phyloP scores from a whole-genome alignment of 306 rosid species.

The Sicyos baderoa region DNA sequence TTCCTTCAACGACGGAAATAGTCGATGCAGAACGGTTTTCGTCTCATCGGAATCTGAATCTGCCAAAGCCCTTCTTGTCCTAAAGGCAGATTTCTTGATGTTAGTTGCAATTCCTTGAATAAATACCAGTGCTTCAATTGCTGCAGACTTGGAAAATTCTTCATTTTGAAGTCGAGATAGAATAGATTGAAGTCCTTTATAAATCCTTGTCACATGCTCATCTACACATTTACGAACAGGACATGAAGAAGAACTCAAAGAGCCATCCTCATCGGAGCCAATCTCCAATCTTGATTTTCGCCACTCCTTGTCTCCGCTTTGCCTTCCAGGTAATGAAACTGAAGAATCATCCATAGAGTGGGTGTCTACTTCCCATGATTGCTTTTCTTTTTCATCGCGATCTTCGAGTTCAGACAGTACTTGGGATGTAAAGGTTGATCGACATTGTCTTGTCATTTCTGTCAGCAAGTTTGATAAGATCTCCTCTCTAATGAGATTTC shows the following conservation, averaged over 20 bases:
- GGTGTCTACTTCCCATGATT: constrained; percentile 43
- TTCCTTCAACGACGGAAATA: constrained; percentile 52
- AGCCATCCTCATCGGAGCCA: constrained; percentile 46
- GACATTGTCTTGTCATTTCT: constrained; percentile 45
- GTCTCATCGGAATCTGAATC: constrained; percentile 30
- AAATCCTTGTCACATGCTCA: constrained; percentile 70
- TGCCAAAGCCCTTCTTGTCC: constrained; percentile 48
- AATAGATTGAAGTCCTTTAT: constrained; percentile 54
- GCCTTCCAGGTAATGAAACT: constrained; percentile 81
- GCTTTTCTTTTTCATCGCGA: constrained; percentile 59
- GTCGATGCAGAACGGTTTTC: constrained; percentile 32
- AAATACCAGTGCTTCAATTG: constrained; percentile 43
- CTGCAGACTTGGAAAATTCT: constrained; percentile 40
- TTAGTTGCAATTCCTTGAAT: constrained; percentile 39
- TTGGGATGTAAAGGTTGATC: constrained; percentile 50
- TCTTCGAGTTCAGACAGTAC: constrained; percentile 49
- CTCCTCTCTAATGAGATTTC: constrained; percentile 48
- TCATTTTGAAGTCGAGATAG: constrained; percentile 47
- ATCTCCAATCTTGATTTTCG: constrained; percentile 65
- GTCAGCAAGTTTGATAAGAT: constrained; percentile 43
- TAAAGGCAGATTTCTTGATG: constrained; percentile 52
- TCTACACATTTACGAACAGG: constrained; percentile 68
- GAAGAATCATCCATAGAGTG: constrained; percentile 46
- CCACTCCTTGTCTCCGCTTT: constrained; percentile 88
- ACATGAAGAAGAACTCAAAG: constrained; percentile 51